Percentiles rank a stretch among this genome's conserved stretches.
Evolutionary conservation across 805 yeast species (phyloP).

Genomic region (Wickerhamiella vanderwaltii): DNA sequence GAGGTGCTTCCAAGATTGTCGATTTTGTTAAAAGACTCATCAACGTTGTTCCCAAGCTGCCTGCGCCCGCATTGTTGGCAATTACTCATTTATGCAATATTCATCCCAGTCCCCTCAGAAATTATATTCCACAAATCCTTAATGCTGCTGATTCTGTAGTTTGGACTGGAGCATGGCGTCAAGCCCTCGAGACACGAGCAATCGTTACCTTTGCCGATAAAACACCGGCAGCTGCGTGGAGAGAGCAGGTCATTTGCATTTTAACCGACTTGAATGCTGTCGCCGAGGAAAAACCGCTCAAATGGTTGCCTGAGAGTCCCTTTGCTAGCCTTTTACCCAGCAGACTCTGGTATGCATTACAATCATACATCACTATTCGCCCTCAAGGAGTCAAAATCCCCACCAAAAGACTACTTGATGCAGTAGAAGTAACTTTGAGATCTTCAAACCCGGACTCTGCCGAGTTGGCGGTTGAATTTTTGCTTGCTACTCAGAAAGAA

Average conservation of each 20-base stretch:
- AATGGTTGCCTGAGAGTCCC: not conserved
- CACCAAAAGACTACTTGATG: slow-evolving; percentile 6
- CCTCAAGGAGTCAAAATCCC: slow-evolving; percentile 16
- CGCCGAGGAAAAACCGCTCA: not conserved
- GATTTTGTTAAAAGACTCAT: slow-evolving; percentile 36
- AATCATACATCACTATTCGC: not conserved
- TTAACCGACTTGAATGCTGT: not conserved
- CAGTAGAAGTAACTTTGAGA: not conserved
- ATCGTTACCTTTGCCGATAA: slow-evolving; percentile 17
- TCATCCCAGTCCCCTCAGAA: slow-evolving; percentile 21
- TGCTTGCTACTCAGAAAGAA: slow-evolving; percentile 10
- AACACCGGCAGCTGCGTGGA: slow-evolving; percentile 16
- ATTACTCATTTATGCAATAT: slow-evolving; percentile 12
- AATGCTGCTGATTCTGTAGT: not conserved
- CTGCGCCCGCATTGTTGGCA: slow-evolving; percentile 6
- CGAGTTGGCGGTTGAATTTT: slow-evolving; percentile 11
- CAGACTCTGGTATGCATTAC: slow-evolving; percentile 3
- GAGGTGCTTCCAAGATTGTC: slow-evolving; percentile 61
- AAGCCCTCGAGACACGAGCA: slow-evolving; percentile 13
- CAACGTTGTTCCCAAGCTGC: slow-evolving; percentile 13
- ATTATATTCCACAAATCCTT: slow-evolving; percentile 15
- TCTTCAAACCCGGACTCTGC: slow-evolving; percentile 12
- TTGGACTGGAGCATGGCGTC: slow-evolving; percentile 2
- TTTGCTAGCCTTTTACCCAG: not conserved
- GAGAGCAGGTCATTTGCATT: slow-evolving; percentile 4